These are phyloP conservation scores for Diospyros kaki DNA, from an alignment of 148 eudicot genomes.

Conservation along the genomic window DNA sequence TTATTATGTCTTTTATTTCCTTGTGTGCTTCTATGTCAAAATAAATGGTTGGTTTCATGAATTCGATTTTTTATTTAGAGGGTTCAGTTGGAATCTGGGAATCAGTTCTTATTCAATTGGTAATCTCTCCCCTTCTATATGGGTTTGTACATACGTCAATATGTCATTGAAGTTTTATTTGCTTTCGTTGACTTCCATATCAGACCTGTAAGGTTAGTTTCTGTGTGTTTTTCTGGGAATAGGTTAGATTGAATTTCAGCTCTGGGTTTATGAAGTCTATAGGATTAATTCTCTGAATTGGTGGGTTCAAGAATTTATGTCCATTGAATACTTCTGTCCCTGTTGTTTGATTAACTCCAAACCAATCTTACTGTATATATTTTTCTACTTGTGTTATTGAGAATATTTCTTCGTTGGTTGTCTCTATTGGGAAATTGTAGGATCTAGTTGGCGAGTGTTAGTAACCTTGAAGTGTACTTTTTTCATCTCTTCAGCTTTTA, in stretches of 20 bases:
- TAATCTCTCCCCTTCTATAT: neutral
- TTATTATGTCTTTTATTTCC: too few relatives aligned
- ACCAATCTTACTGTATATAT: neutral
- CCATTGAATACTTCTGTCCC: neutral
- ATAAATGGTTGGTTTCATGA: neutral
- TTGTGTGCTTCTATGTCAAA: too few relatives aligned
- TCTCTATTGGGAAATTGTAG: neutral
- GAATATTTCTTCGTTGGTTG: neutral
- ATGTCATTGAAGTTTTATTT: neutral
- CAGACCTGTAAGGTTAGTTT: slow-evolving; percentile 10
- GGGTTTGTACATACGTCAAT: neutral
- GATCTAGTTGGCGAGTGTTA: neutral
- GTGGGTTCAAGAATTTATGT: neutral
- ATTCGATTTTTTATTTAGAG: neutral
- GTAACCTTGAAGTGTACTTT: neutral
- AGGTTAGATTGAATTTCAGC: neutral
- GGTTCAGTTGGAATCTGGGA: slow-evolving; percentile 4
- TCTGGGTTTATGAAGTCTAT: neutral
- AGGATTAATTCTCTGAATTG: neutral
- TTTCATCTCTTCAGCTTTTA: neutral
- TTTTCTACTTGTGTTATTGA: neutral
- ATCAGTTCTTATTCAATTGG: slow-evolving; percentile 1
- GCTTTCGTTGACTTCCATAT: neutral
- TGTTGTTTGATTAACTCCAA: neutral
- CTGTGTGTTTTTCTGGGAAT: neutral